These are phyloP conservation scores for Yarrowia yakushimensis DNA, from an alignment of 805 yeast genomes.

Conservation along the genomic window DNA sequence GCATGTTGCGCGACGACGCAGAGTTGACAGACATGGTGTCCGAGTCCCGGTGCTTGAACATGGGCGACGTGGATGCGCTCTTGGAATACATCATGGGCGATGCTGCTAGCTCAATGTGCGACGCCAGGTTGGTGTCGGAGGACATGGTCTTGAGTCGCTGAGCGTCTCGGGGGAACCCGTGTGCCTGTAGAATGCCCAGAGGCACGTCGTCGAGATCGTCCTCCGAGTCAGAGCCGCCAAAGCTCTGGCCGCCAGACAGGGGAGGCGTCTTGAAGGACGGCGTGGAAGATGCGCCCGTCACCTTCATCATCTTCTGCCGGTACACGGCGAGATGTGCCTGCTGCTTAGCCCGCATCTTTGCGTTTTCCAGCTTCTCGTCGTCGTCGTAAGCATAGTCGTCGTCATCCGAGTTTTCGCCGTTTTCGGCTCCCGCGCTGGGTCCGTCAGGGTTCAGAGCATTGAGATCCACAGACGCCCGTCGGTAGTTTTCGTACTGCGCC, in stretches of 20 bases:
- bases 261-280: constrained; percentile 8
- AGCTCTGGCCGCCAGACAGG: neutral
- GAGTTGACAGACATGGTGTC: neutral
- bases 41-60: constrained; percentile 4
- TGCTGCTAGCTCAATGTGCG: constrained; percentile 12
- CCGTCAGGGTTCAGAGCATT: neutral
- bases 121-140: constrained; percentile 27
- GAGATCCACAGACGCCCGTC: constrained; percentile 14
- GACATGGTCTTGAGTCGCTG: constrained; percentile 28
- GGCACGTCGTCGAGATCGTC: constrained; percentile 44
- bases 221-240: constrained; percentile 27
- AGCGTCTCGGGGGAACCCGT: constrained; percentile 38
- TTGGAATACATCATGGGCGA: neutral
- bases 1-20: neutral
- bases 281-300: constrained; percentile 35
- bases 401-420: constrained; percentile 3
- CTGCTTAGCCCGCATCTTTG: constrained; percentile 39
- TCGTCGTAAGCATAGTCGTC: constrained; percentile 27
- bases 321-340: constrained; percentile 42
- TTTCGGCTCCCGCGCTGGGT: neutral
- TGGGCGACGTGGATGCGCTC: constrained; percentile 13
- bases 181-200: constrained; percentile 41
- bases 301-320: constrained; percentile 42
- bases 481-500: constrained; percentile 23
- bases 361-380: constrained; percentile 29